Percentiles rank a stretch among this genome's conserved stretches.
Conservation (phyloP, 139 green algal genomes). For the Diplosphaera chodatii region DNA sequence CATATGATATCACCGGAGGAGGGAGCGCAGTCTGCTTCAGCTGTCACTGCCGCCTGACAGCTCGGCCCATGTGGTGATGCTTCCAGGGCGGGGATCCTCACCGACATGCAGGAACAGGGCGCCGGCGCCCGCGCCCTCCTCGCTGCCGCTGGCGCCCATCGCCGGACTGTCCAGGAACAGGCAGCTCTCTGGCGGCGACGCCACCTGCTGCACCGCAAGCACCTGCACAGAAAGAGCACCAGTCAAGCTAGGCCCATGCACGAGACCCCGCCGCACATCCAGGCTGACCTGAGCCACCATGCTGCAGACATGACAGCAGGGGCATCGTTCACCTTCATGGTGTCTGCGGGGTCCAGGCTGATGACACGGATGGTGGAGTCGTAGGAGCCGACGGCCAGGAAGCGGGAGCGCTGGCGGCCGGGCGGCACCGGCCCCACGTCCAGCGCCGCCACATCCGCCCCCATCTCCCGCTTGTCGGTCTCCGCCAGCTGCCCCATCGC, state of each 20-base stretch:
- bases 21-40: no score
- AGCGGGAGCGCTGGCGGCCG: conserved; percentile 64
- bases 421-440: conserved; percentile 77
- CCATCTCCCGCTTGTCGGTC: conserved; percentile 87
- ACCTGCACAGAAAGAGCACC: not conserved
- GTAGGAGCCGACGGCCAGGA: conserved; percentile 82
- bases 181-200: conserved; percentile 56
- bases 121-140: conserved; percentile 33
- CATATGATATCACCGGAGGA: no score
- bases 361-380: conserved; percentile 83
- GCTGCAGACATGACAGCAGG: no score
- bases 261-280: no score
- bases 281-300: no score
- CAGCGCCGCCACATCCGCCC: conserved; percentile 80
- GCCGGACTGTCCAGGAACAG: conserved; percentile 63
- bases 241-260: no score
- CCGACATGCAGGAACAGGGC: conserved; percentile 76
- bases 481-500: conserved; percentile 81
- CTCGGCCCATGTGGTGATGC: no score
- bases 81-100: not conserved
- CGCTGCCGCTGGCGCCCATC: conserved; percentile 21
- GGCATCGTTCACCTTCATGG: conserved; percentile 57
- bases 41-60: no score
- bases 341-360: conserved; percentile 78
- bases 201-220: conserved; percentile 54